These are phyloP conservation scores for Gonapodya prolifera DNA, from an alignment of 192 early-diverging fungal genomes.

Conservation along the genomic window DNA sequence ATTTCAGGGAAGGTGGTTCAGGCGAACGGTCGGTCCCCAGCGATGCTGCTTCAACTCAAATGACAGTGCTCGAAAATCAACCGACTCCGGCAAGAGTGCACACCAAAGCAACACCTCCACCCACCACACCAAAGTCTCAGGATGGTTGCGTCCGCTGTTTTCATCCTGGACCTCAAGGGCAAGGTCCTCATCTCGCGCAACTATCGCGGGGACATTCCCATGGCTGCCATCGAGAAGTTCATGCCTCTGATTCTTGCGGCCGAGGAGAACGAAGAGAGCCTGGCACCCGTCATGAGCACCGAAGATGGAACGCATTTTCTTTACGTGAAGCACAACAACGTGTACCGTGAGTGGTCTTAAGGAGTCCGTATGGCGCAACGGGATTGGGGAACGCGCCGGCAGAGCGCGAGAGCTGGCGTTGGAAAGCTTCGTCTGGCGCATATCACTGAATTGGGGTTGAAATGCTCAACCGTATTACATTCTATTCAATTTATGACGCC, in stretches of 20 bases:
- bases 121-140: background rate
- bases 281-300: constrained; percentile 73
- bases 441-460: too few species aligned
- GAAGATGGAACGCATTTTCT: constrained; percentile 92
- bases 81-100: too few species aligned
- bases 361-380: background rate
- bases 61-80: too few species aligned
- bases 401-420: too few species aligned
- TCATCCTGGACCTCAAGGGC: constrained; percentile 94
- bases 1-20: too few species aligned
- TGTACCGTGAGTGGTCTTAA: constrained; percentile 59
- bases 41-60: too few species aligned
- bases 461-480: too few species aligned
- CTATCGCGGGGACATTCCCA: constrained; percentile 96
- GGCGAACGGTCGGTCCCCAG: too few species aligned
- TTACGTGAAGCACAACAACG: constrained; percentile 89
- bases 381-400: too few species aligned
- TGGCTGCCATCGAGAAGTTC: constrained; percentile 91
- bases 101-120: too few species aligned
- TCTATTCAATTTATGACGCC: too few species aligned
- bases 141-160: constrained; percentile 58
- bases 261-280: constrained; percentile 85
- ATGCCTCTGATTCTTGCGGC: constrained; percentile 88
- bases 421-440: too few species aligned
- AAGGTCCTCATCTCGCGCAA: constrained; percentile 97